A percentile compares a stretch with the other conserved stretches of the same genome.
These are phyloP conservation scores for Pythium oligandrum DNA, from an alignment of 352 stramenopile genomes.

Conservation along the genomic window DNA sequence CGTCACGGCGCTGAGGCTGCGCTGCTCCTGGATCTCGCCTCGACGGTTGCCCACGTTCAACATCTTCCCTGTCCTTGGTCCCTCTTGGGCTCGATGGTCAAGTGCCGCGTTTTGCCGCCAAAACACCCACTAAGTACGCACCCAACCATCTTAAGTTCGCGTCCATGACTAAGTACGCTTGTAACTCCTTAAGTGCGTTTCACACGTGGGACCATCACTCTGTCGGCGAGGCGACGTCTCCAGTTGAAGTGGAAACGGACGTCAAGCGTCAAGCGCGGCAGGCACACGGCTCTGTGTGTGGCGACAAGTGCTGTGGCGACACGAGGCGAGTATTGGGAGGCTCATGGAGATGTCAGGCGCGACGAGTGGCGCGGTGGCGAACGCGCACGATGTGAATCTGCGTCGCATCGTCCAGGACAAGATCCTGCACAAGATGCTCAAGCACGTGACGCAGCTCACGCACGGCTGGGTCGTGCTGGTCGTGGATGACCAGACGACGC, in stretches of 20 bases:
- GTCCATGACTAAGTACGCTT: slow-evolving; percentile 11
- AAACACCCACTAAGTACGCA: slow-evolving; percentile 21
- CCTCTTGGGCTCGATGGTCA: slow-evolving; percentile 1
- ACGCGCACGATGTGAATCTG: slow-evolving; percentile 56
- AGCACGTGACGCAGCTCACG: slow-evolving; percentile 70
- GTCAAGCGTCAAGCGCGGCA: too few species aligned
- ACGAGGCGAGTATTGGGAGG: too few species aligned
- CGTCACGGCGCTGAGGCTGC: slow-evolving; percentile 47
- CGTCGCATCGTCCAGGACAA: slow-evolving; percentile 80
- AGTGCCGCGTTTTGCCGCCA: slow-evolving; percentile 23
- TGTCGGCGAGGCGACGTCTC: slow-evolving; percentile 7
- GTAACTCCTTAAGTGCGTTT: not conserved
- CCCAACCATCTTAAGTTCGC: not conserved
- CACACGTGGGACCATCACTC: slow-evolving; percentile 7
- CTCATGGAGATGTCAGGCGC: slow-evolving; percentile 15
- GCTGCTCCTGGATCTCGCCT: slow-evolving; percentile 39
- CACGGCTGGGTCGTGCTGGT: slow-evolving; percentile 91
- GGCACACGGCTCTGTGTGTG: too few species aligned
- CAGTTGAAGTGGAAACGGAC: slow-evolving; percentile 4
- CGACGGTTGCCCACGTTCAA: slow-evolving; percentile 81
- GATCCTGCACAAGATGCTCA: slow-evolving; percentile 78
- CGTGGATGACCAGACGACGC: slow-evolving; percentile 92
- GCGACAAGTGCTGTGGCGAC: too few species aligned
- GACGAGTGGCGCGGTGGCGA: slow-evolving; percentile 26
- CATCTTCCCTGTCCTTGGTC: slow-evolving; percentile 29